Conservation (phyloP, 164 flowering plant species). For the Cinnamomum micranthum region DNA sequence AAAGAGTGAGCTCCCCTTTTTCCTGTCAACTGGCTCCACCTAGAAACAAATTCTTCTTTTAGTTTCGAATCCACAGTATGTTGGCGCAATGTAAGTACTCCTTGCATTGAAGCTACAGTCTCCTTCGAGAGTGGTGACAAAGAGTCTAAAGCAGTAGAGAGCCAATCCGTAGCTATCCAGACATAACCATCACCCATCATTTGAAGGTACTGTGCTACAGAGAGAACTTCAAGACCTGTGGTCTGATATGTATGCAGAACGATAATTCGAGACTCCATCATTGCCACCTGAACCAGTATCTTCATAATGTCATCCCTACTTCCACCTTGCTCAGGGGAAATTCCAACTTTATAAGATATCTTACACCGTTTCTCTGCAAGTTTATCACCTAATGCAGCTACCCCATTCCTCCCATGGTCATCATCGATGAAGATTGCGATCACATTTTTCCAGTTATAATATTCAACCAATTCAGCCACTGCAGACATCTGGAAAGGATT, state of each 20-base stretch:
- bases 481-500: slow-evolving; percentile 86
- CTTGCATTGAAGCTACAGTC: slow-evolving; percentile 56
- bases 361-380: slow-evolving; percentile 62
- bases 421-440: slow-evolving; percentile 70
- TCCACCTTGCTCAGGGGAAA: slow-evolving; percentile 36
- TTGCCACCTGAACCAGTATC: slow-evolving; percentile 54
- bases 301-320: slow-evolving; percentile 37
- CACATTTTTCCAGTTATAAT: slow-evolving; percentile 73
- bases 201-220: slow-evolving; percentile 57
- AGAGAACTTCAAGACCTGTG: slow-evolving; percentile 51
- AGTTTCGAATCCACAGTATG: too few relatives aligned
- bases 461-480: slow-evolving; percentile 61
- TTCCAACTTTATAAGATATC: slow-evolving; percentile 58
- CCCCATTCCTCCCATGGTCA: slow-evolving; percentile 76
- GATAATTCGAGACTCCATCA: slow-evolving; percentile 65
- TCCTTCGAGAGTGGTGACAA: slow-evolving; percentile 33
- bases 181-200: slow-evolving; percentile 87
- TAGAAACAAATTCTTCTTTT: too few relatives aligned
- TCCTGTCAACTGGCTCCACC: too few relatives aligned
- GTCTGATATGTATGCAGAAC: slow-evolving; percentile 58
- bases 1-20: too few relatives aligned
- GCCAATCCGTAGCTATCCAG: slow-evolving; percentile 95
- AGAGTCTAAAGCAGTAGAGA: slow-evolving; percentile 64
- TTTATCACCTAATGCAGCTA: slow-evolving; percentile 64
- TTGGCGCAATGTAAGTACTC: too few relatives aligned